Conservation (phyloP, 345 rosid species). For the Syzygium aromaticum region DNA sequence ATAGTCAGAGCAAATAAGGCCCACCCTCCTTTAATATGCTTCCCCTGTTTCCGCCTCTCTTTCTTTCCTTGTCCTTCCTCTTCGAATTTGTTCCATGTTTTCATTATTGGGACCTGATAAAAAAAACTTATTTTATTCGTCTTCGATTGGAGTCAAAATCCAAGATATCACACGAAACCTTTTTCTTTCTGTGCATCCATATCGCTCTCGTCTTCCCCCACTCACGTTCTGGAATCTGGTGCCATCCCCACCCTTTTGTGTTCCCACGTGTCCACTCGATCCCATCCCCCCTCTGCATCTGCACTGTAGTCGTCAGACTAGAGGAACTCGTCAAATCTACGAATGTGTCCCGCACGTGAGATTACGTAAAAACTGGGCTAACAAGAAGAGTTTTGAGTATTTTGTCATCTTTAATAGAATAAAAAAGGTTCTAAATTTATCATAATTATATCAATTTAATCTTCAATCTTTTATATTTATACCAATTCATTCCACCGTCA, state of each 20-base stretch:
- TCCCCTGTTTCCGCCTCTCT: neutral
- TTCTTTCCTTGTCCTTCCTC: neutral
- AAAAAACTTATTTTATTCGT: neutral
- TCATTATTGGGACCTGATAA: neutral
- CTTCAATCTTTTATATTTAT: too few relatives aligned
- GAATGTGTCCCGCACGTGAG: neutral
- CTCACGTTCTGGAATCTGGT: neutral
- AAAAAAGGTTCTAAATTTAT: too few relatives aligned
- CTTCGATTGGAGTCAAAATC: neutral
- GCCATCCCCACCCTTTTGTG: neutral
- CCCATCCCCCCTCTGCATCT: neutral
- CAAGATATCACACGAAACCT: neutral
- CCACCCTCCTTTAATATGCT: neutral
- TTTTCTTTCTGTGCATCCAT: neutral
- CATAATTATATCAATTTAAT: too few relatives aligned
- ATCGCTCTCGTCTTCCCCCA: neutral
- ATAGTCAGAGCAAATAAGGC: neutral
- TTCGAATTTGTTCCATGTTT: neutral
- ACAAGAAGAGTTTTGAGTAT: neutral
- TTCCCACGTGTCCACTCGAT: neutral
- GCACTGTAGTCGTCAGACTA: neutral
- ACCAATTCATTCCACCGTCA: too few relatives aligned
- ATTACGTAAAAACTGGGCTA: neutral
- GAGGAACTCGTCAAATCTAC: neutral
- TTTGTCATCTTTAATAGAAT: neutral